Evolutionary conservation across 129 eudicot species (phyloP).

Genomic region (Flaveria brownii): DNA sequence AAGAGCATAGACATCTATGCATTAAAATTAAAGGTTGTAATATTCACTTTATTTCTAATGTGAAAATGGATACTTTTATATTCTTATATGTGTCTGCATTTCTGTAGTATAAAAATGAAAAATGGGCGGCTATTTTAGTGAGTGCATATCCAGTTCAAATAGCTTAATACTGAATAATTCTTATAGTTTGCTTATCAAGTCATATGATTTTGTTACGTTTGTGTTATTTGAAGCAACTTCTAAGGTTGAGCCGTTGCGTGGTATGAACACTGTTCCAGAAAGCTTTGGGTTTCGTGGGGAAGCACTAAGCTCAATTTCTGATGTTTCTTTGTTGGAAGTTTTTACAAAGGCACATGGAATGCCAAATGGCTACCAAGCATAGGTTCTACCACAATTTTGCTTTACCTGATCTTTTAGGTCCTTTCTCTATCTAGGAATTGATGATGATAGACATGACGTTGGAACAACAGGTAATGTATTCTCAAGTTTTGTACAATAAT

Average conservation of each 20-base stretch:
- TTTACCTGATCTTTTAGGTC: conserved; percentile 7
- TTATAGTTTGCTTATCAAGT: conserved; percentile 13
- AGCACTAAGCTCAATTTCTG: conserved; percentile 85
- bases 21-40: background rate
- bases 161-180: background rate
- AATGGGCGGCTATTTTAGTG: background rate
- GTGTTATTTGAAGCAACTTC: conserved; percentile 64
- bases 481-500: background rate
- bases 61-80: background rate
- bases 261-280: conserved; percentile 34
- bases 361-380: conserved; percentile 77
- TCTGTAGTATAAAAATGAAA: background rate
- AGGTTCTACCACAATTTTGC: too few species aligned
- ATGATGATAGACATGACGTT: conserved; percentile 68
- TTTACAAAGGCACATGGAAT: conserved; percentile 84
- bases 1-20: conserved; percentile 10
- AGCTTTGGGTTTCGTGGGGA: conserved; percentile 89
- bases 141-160: background rate
- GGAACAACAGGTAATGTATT: conserved; percentile 78
- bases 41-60: conserved; percentile 8
- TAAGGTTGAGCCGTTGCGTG: conserved; percentile 49
- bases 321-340: conserved; percentile 80
- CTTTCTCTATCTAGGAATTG: conserved; percentile 62
- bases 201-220: conserved; percentile 26
- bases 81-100: background rate